Conservation (phyloP, 1,139 yeast species). For the Pichia sp. region DNA sequence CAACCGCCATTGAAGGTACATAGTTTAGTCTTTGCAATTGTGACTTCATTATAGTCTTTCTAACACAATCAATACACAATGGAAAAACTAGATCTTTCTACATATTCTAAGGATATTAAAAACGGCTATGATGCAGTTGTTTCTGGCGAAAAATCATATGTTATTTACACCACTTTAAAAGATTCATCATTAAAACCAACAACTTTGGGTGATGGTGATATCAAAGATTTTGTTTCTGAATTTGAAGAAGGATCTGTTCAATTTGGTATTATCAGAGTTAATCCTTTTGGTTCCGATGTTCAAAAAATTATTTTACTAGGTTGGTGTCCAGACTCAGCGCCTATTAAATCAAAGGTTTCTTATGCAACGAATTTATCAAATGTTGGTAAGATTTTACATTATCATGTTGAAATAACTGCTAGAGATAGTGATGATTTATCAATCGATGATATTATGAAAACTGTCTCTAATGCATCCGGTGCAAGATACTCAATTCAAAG, state of each 20-base stretch:
- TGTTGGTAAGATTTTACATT: constrained; percentile 67
- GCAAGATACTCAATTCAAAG: constrained; percentile 78
- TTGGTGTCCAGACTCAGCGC: constrained; percentile 91
- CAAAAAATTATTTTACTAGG: constrained; percentile 79
- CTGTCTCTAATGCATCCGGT: constrained; percentile 89
- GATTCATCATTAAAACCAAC: constrained; percentile 52
- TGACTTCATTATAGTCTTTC: not conserved
- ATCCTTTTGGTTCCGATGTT: constrained; percentile 85
- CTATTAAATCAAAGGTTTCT: constrained; percentile 64
- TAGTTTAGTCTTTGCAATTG: not conserved
- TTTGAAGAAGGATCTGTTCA: constrained; percentile 87
- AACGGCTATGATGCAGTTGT: constrained; percentile 59
- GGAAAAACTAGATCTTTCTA: constrained; percentile 53
- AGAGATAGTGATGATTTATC: constrained; percentile 87
- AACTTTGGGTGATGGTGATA: constrained; percentile 54
- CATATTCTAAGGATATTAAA: constrained; percentile 56
- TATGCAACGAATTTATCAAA: constrained; percentile 73
- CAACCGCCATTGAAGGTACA: not conserved
- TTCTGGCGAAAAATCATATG: constrained; percentile 55
- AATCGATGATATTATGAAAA: constrained; percentile 63
- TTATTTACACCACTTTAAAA: constrained; percentile 56
- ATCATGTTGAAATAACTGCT: constrained; percentile 96
- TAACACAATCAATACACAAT: constrained; percentile 26
- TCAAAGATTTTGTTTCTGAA: constrained; percentile 70
- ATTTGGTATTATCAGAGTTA: constrained; percentile 82